A percentile compares a stretch with the other conserved stretches of the same genome.
These are phyloP conservation scores for Luffa acutangula DNA, from an alignment of 306 rosid species.

Conservation along the genomic window DNA sequence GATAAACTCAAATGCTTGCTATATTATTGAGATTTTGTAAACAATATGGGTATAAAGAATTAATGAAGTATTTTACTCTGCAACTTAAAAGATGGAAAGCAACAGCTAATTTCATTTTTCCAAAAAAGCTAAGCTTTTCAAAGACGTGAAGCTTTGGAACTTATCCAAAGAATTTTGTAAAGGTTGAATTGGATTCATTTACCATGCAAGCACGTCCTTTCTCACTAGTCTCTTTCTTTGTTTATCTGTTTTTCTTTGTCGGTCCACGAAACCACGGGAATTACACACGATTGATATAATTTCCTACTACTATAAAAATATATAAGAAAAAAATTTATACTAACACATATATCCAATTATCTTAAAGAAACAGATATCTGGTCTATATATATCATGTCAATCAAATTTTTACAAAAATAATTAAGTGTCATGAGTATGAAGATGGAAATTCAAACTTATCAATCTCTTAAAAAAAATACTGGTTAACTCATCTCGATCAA, in stretches of 20 bases:
- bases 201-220: background rate
- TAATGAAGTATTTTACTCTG: background rate
- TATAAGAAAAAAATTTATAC: too few species aligned
- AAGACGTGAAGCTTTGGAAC: background rate
- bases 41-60: too few species aligned
- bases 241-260: background rate
- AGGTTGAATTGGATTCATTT: background rate
- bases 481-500: too few species aligned
- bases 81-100: background rate
- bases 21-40: too few species aligned
- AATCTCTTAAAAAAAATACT: too few species aligned
- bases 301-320: too few species aligned
- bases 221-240: background rate
- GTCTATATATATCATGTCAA: too few species aligned
- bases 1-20: background rate
- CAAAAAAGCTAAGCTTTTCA: background rate
- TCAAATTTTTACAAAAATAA: too few species aligned
- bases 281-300: background rate
- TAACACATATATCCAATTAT: too few species aligned
- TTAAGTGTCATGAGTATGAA: too few species aligned
- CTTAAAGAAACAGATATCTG: too few species aligned
- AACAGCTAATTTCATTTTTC: background rate
- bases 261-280: background rate
- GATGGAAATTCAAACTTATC: too few species aligned
- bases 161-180: background rate